Evolutionary conservation across 495 filamentous ascomycete species (phyloP), one percentile per base, ranked within the genome.

Genomic region (Talaromyces nanjingensis): DNA sequence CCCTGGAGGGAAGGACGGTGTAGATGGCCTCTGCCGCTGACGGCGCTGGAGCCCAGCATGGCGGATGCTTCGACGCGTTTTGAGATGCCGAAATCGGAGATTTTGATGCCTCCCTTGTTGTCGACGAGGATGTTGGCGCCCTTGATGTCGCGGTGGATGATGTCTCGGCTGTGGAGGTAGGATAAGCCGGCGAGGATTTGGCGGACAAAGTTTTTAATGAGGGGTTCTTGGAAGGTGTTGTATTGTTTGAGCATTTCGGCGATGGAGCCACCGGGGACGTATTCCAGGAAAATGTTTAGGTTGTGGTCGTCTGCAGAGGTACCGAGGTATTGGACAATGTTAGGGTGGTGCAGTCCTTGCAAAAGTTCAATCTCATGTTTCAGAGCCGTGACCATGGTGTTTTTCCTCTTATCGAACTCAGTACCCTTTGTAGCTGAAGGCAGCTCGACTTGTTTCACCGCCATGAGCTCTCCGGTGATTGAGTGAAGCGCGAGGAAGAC

Each of bases 221-320:
- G 82, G 2, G 92, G 91, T 68, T 99, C 94, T 52, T 90, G 88
- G 58, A 97, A 87, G 16, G 92, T 91, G 64, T 96, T 96, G 78
- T 99, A 99, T 67, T 92, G 94, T 73, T 96, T 94, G 64, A 99
- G 87, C 91, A 99, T 96, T 6, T 91, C 93, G 45, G 96, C 93
- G 37, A 99, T 96, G 14, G 93, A 97, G 31, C 94, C 94, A 73
- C 94, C 94, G 34, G 94, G 91, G 7, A 99, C 94, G 76, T 99
- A 99, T 76, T 99, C 94, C 69, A 99, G 85, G 86, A 99, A 99
- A 88, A 99, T 99, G 79, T 99, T 99, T 67, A 99, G 85, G 69
- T 96, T 89, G 61, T 91, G 84, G 62, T 92, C 89, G 64, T 96
- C 93, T 37, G 92, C 92, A 68, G 90, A 90, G 56, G 91, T 96